Base-by-base conservation (phyloP, 768 basidiomycete species). In the Fomitopsis pulvina region DNA sequence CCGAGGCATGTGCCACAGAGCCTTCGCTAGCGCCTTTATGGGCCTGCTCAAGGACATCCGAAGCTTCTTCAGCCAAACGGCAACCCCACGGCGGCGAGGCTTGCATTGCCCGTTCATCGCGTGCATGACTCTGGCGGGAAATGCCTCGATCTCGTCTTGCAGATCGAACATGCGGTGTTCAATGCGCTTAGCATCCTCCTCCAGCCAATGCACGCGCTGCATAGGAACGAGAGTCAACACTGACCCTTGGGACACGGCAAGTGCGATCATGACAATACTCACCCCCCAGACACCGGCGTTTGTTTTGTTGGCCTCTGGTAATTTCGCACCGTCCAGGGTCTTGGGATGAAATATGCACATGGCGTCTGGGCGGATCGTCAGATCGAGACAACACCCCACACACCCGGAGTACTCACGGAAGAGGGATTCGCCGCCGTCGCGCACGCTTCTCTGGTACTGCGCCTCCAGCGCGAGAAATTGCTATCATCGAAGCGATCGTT, bases 71-170 rank as follows among this genome's bases (percentile, higher is more conserved):
- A 37, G 34, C 34, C 34, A 37, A 5, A 12, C 34, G 18, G 34
- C 14, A 12, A 37, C 14, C 34, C 34, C 34, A 14, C 34, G 7
- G 18, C 14, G 18, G 14, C 18, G 14, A 18, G 14, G 6, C 14
- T 5, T 37, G 34, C 14, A 16, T 12, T 5, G 4, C 6, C 34
- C 4, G 14, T 21, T 7, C 4, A 20, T 20, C 3, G 16, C 41
- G 16, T 9, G 5, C 20, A 27, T 27, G 43, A 44, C 43, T 20
- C 20, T 44, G 3, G 43, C 9, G n/a, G 43, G 43, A 18, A 44
- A 44, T 27, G 43, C 43, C 20, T 44, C 43, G 26, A 44, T 44
- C 16, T 44, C 27, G 27, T 44, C 43, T 27, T 29, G 43, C 26
- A 44, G 26, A 27, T 44, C 43, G 24, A 8, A 18, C 4, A 44